Base-by-base conservation (phyloP, 768 basidiomycete species). In the Suillus spraguei region DNA sequence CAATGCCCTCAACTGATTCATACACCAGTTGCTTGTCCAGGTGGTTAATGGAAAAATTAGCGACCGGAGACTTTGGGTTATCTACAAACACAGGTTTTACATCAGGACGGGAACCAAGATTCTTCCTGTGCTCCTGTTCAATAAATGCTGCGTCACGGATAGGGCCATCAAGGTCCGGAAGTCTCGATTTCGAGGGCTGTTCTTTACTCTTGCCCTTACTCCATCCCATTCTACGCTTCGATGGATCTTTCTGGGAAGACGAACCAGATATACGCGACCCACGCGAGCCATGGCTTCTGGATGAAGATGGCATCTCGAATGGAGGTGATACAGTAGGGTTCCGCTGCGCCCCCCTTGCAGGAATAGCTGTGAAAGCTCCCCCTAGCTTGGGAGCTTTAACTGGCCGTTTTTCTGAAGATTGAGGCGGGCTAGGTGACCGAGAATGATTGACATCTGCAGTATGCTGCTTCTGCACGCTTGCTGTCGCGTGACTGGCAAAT, bases 1-100 rank as follows among this genome's bases (percentile, higher is more conserved):
- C 28, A 33, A 69, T 28, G 14, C 76, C 78, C 47, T 77, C 73
- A 2, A 70, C 58, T 24, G 63, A 60, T 22, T 67, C 59, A 63
- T 78, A 83, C 28, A 65, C 62, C 3, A 75, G 71, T 44, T 70
- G 65, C 22, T 66, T 69, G 14, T 65, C 61, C 16, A 55, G 64
- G 9, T 64, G 63, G 9, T 63, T 64, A 24, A 46, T 35, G 5
- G 73, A 68, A 42, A 74, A 81, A 70, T 86, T 87, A 16, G 79
- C 76, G 46, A 86, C 68, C 13, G 84, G 81, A 0, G 83, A 81
- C 64, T 87, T 88, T 32, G 86, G 82, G 65, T 87, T 85, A 39
- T 77, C 74, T 44, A 72, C 66, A 61, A 73, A 72, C 14, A 69
- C 67, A 2, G 67, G 35, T 63, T 77, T 79, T 55, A 79, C 60